Evolutionary conservation across 352 stramenopile species (phyloP), one percentile per base, ranked within the genome.

Genomic region (Pythium apleroticum): DNA sequence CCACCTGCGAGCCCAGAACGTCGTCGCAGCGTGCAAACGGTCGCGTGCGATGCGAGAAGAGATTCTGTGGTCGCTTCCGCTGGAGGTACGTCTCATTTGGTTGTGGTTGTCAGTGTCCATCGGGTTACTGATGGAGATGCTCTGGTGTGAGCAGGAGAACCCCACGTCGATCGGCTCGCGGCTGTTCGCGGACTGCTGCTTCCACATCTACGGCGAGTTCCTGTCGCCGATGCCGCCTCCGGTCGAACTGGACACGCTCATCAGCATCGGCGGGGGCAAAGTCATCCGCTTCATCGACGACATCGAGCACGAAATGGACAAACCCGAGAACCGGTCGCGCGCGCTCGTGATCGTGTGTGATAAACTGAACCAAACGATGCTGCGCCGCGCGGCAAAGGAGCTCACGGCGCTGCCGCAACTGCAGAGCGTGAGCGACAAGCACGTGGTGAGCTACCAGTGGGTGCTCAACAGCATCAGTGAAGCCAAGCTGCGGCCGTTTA

Each of bases 401-500:
- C 60, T 92, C n/a, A 76, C 65, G 43, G 57, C 66, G 9, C 57
- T 79, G 37, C 71, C 74, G 27, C 71, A 86, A 52, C 54, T 92
- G 11, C 77, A 77, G 46, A 41, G 50, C n/a, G 54, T 86, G 9
- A 62, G 57, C 3, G 57, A 68, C 19, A 72, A 78, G 41, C 64
- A 74, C 20, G 84, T 91, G 63, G 83, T 95, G 41, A 92, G 86
- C 69, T 95, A 93, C 68, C 74, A 92, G 64, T 95, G 86, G 86
- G 72, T 95, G 35, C 81, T 95, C 52, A 90, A 93, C 73, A 93
- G 84, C 64, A 91, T 95, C 65, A 93, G 83, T 63, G 83, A 95
- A 61, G 81, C 77, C 28, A 85, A 87, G 50, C 66, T 91, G 35
- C 81, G 81, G 31, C 50, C 63, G 22, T 67, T 72, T 39, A 65